phyloP scores from a whole-genome alignment of 148 eudicot genomes.

The Tetragonia tetragonoides region DNA sequence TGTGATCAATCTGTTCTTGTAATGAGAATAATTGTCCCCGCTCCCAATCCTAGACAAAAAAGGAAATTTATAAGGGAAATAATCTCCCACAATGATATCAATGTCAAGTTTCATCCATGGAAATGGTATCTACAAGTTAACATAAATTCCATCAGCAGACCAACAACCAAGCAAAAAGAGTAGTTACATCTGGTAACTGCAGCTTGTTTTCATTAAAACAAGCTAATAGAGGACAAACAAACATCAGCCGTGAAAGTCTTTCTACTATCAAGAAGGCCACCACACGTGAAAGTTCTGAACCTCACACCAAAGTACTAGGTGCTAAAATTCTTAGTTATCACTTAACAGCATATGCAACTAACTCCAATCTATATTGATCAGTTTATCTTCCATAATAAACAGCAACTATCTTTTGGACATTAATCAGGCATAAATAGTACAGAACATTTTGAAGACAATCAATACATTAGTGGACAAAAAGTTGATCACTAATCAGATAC shows the following conservation, averaged over 20 bases:
- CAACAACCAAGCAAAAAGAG: neutral
- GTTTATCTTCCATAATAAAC: neutral
- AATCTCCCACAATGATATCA: slow-evolving; percentile 2
- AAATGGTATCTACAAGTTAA: neutral
- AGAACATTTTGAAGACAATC: neutral
- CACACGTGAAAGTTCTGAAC: neutral
- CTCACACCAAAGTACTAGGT: neutral
- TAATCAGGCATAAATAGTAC: neutral
- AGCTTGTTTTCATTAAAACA: neutral
- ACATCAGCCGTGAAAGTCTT: neutral
- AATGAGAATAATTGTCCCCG: slow-evolving; percentile 70
- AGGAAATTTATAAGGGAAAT: slow-evolving; percentile 6
- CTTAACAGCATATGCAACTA: neutral
- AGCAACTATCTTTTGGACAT: neutral
- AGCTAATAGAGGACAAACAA: neutral
- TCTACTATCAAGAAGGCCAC: neutral
- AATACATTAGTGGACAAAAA: neutral
- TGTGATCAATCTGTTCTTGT: slow-evolving; percentile 84
- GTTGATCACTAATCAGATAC: neutral
- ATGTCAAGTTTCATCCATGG: neutral
- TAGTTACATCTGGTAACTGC: too few relatives aligned
- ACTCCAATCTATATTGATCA: neutral
- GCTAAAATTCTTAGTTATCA: neutral
- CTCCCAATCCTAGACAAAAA: slow-evolving; percentile 63
- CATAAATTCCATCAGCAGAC: neutral